These are phyloP conservation scores for Nicotiana knightiana DNA, from an alignment of 257 asterid species.

Conservation along the genomic window DNA sequence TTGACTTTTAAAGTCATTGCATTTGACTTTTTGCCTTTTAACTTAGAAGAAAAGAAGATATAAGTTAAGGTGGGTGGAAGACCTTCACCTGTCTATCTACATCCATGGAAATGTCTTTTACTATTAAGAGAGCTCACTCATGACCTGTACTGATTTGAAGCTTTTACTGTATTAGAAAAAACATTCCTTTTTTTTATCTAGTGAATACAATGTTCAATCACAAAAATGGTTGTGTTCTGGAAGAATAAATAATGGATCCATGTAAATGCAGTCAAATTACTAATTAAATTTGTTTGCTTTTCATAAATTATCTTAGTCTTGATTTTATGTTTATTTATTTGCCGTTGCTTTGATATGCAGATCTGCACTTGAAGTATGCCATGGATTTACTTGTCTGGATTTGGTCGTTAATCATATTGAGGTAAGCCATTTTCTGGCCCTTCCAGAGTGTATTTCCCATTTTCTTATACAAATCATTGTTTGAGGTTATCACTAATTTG, in stretches of 20 bases:
- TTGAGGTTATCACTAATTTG: slow-evolving; percentile 9
- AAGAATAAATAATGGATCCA: neutral
- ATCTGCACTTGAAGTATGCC: slow-evolving; percentile 51
- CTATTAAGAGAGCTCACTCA: neutral
- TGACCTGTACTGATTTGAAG: slow-evolving; percentile 1
- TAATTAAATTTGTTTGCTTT: neutral
- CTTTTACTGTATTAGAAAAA: neutral
- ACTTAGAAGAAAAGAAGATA: neutral
- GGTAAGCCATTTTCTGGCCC: slow-evolving; percentile 31
- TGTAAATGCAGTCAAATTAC: neutral
- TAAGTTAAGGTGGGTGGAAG: neutral
- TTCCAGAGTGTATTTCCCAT: neutral
- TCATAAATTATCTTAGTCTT: neutral
- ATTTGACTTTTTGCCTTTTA: neutral
- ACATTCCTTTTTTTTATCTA: neutral
- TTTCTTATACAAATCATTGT: neutral
- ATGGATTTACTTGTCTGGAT: slow-evolving; percentile 68
- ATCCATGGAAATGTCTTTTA: neutral
- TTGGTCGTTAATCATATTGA: slow-evolving; percentile 67
- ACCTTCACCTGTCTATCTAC: neutral
- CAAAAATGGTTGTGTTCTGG: neutral
- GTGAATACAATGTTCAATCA: neutral
- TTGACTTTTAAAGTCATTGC: neutral
- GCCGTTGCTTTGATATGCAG: slow-evolving; percentile 33
- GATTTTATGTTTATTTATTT: neutral